These are phyloP conservation scores for Fraxinus anomala DNA, from an alignment of 257 asterid species.

Conservation along the genomic window DNA sequence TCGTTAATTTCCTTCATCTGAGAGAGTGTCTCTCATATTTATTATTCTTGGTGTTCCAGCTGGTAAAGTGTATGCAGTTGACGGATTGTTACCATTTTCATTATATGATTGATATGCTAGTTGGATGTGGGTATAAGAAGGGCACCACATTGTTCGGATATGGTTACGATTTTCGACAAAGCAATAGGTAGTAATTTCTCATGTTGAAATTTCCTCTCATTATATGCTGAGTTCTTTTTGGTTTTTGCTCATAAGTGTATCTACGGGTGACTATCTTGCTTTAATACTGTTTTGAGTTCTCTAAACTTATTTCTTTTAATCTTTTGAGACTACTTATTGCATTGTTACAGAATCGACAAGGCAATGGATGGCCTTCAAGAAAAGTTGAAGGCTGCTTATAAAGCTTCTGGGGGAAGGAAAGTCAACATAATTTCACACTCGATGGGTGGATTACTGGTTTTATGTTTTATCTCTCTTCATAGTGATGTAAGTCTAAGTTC, in stretches of 20 bases:
- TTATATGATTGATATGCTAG: constrained; percentile 95
- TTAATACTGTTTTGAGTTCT: constrained; percentile 8
- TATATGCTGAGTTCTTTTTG: constrained; percentile 1
- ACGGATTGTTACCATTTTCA: constrained; percentile 79
- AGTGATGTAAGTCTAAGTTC: constrained; percentile 58
- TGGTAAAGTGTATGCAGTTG: constrained; percentile 62
- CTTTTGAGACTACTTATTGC: constrained; percentile 16
- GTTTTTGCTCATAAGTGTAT: not conserved
- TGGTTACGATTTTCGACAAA: constrained; percentile 96
- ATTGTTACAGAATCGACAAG: constrained; percentile 65
- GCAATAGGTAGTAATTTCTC: constrained; percentile 66
- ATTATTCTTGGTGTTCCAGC: constrained; percentile 46
- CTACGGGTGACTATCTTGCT: not conserved
- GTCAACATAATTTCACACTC: constrained; percentile 85
- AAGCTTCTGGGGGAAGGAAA: constrained; percentile 95
- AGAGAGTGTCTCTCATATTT: constrained; percentile 22
- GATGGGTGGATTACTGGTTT: constrained; percentile 85
- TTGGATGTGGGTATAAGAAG: constrained; percentile 84
- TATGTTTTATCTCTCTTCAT: constrained; percentile 64
- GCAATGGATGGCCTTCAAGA: constrained; percentile 67
- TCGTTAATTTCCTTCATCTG: not conserved
- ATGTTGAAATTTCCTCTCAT: constrained; percentile 22
- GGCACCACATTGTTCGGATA: constrained; percentile 90
- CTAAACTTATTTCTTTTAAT: not conserved
- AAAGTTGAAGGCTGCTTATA: constrained; percentile 71